A percentile compares a stretch with the other conserved stretches of the same genome.
Conservation (phyloP, 2,329 filamentous ascomycete species). For the Clonostachys solani region DNA sequence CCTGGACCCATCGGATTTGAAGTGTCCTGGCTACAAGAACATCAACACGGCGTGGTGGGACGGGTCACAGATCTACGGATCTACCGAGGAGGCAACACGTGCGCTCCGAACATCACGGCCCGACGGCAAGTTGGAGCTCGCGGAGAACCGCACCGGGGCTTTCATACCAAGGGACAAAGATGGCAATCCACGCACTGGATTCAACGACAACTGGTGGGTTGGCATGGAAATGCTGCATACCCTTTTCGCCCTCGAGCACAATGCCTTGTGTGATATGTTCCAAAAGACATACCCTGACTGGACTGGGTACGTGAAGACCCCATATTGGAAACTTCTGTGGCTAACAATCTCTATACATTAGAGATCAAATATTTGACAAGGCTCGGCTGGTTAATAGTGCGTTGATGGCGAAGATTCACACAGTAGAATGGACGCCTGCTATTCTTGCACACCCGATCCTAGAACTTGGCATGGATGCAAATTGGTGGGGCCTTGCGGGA, state of each 20-base stretch:
- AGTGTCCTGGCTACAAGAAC: slow-evolving; percentile 34
- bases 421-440: slow-evolving; percentile 42
- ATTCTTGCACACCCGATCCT: slow-evolving; percentile 37
- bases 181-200: slow-evolving; percentile 32
- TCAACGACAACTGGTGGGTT: slow-evolving; percentile 39
- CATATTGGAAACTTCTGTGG: background rate
- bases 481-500: slow-evolving; percentile 39
- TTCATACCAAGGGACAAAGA: slow-evolving; percentile 32
- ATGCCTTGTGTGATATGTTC: slow-evolving; percentile 33
- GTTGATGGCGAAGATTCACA: slow-evolving; percentile 45
- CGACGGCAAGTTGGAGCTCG: slow-evolving; percentile 32
- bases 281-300: slow-evolving; percentile 21
- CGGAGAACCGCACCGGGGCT: slow-evolving; percentile 17
- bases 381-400: slow-evolving; percentile 39
- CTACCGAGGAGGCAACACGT: slow-evolving; percentile 25
- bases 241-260: slow-evolving; percentile 39
- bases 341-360: slow-evolving; percentile 17
- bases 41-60: slow-evolving; percentile 40
- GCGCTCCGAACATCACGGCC: slow-evolving; percentile 22
- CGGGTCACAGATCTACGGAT: slow-evolving; percentile 39
- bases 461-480: slow-evolving; percentile 34
- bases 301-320: slow-evolving; percentile 1
- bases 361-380: slow-evolving; percentile 36
- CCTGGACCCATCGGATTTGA: slow-evolving; percentile 25
- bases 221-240: slow-evolving; percentile 41